Base-by-base conservation (phyloP, 192 early-diverging fungal species). In the Backusella morwellensis region DNA sequence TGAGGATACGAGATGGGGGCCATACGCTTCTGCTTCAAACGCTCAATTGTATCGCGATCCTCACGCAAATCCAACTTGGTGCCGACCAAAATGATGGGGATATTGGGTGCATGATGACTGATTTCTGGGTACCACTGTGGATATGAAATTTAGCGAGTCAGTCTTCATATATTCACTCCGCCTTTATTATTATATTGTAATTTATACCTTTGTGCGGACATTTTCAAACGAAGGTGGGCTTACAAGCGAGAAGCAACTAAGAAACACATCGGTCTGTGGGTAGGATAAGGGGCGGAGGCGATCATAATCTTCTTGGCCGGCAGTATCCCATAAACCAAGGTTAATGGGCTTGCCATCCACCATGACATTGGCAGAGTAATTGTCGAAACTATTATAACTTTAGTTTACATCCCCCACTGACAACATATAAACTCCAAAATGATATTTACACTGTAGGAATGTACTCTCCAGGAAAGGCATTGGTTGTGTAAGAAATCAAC, bases 391-490 rank as follows among this genome's bases (percentile, higher is more conserved):
- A 68, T 36, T 50, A 54, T 11, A 56, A 29, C 1, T 29, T 21
- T 63, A 50, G 23, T 9, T 11, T 11, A 40, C 0, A 40, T 8
- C 7, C 32, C 29, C 32, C 32, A 32, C 32, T 32, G 3, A 32
- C 32, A 32, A 32, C 32, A 32, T 3, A 32, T 1, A 44, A 42
- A 17, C 12, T 38, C 26, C 78, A 91, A 44, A 4, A 44, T 44
- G 6, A 11, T 35, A 21, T 40, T 88, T 95, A 98, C 95, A 99
- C 97, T 72, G 97, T 99, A 73, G 97, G 97, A 82, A 99, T 97
- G 82, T 99, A 99, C 88, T 98, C 97, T 71, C 97, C 97, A n/a
- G 97, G 97, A 86, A 99, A 99, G 32, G 97, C 97, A 87, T 99
- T 99, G 78, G 97, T 99, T 11, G 97, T 99, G 87, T 99, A 99